These are phyloP conservation scores for Pleochaeta shiraiana DNA, from an alignment of 2,329 filamentous ascomycete genomes.

Conservation along the genomic window DNA sequence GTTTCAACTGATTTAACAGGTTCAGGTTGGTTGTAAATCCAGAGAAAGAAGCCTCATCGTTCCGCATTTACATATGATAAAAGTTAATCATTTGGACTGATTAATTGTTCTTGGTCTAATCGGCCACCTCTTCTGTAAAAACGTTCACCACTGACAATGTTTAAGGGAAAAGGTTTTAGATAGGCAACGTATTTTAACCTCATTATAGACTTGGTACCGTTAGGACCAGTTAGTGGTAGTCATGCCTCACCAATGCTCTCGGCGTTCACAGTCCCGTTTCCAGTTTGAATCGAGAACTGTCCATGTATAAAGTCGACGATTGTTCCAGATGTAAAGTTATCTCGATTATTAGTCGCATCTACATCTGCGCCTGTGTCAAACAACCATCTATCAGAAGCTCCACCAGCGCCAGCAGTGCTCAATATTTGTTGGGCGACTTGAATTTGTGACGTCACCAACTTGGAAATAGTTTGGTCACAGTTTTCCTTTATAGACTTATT, in stretches of 20 bases:
- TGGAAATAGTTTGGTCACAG: too few relatives aligned
- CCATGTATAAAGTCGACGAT: background rate
- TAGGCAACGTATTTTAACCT: background rate
- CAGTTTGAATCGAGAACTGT: background rate
- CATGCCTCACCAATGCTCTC: background rate
- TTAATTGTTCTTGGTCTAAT: background rate
- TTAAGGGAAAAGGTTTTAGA: background rate
- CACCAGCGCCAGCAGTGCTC: background rate
- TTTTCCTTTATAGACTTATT: too few relatives aligned
- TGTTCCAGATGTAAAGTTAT: background rate
- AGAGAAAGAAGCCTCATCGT: background rate
- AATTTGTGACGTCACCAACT: too few relatives aligned
- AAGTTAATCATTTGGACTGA: background rate
- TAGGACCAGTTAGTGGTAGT: background rate
- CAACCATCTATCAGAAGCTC: background rate
- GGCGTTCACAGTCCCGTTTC: background rate
- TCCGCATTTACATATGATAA: background rate
- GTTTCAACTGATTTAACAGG: background rate
- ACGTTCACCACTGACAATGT: background rate
- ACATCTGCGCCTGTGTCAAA: slow-evolving; percentile 4
- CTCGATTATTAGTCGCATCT: background rate
- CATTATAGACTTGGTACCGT: background rate
- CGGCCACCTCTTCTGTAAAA: background rate
- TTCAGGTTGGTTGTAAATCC: background rate
- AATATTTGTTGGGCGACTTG: background rate